phyloP scores from a whole-genome alignment of 345 rosid genomes.

The Syzygium jambos region DNA sequence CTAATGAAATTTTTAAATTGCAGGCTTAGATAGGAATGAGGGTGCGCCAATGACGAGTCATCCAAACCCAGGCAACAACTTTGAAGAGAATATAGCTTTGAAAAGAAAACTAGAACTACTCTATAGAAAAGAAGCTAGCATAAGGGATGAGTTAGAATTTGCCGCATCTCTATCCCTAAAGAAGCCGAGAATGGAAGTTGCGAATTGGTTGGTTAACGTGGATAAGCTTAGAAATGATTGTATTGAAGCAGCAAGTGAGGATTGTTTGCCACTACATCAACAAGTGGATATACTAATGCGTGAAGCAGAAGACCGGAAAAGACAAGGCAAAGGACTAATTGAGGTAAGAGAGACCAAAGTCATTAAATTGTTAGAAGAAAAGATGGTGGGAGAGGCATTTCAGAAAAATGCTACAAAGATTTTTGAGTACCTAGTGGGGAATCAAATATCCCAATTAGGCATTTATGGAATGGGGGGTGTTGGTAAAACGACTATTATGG shows the following conservation, averaged over 20 bases:
- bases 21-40: rapidly evolving
- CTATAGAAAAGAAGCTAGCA: neutral
- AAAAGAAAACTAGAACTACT: neutral
- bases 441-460: no score
- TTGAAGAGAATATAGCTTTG: neutral
- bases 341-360: no score
- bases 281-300: neutral
- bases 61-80: neutral
- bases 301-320: no score
- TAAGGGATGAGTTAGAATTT: neutral
- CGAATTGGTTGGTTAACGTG: neutral
- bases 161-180: neutral
- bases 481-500: neutral
- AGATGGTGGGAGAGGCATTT: no score
- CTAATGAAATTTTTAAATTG: neutral
- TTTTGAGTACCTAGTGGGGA: no score
- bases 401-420: no score
- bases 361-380: no score
- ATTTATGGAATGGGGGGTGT: neutral
- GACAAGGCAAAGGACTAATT: no score
- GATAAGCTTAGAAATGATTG: no score
- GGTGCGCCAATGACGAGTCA: neutral
- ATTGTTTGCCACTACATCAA: neutral
- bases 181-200: neutral
- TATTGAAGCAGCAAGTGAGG: neutral